Percentiles rank a stretch among this genome's conserved stretches.
These are phyloP conservation scores for Irpex sp. DNA, from an alignment of 1,284 basidiomycete genomes.

Conservation along the genomic window DNA sequence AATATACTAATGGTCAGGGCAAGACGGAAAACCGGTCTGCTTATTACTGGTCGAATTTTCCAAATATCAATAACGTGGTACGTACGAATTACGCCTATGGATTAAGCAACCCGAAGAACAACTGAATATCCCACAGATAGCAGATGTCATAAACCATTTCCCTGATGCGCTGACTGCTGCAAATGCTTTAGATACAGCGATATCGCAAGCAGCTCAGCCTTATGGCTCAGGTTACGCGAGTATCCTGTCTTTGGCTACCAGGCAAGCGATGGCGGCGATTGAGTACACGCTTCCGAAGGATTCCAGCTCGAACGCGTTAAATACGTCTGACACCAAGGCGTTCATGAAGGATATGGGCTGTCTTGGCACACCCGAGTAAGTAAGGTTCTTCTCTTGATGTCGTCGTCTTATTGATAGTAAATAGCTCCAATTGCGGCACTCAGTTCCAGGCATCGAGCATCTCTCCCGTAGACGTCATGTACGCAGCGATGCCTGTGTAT, in stretches of 20 bases:
- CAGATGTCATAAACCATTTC: constrained; percentile 25
- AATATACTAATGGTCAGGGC: neutral
- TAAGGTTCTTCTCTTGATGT: too few species aligned
- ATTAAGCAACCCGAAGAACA: neutral
- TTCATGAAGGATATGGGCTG: constrained; percentile 39
- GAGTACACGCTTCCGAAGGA: constrained; percentile 33
- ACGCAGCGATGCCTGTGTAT: constrained; percentile 42
- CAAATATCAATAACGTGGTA: neutral
- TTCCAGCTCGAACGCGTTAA: constrained; percentile 24
- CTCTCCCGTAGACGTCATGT: constrained; percentile 48
- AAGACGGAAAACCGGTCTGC: neutral
- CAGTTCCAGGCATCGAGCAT: constrained; percentile 16
- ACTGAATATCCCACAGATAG: constrained; percentile 17
- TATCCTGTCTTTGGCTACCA: constrained; percentile 35
- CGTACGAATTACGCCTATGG: neutral
- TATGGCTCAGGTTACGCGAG: constrained; percentile 33
- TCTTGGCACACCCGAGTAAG: constrained; percentile 9
- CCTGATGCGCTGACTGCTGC: constrained; percentile 18
- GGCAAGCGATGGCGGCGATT: constrained; percentile 38
- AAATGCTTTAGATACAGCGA: constrained; percentile 20
- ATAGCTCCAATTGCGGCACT: neutral
- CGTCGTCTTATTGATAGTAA: too few species aligned
- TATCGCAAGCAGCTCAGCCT: constrained; percentile 18
- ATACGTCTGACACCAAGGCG: constrained; percentile 37
- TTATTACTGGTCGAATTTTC: neutral